Evolutionary conservation across 2,329 filamentous ascomycete species (phyloP), one percentile per base, ranked within the genome.

Genomic region (Scytalidium sp.): DNA sequence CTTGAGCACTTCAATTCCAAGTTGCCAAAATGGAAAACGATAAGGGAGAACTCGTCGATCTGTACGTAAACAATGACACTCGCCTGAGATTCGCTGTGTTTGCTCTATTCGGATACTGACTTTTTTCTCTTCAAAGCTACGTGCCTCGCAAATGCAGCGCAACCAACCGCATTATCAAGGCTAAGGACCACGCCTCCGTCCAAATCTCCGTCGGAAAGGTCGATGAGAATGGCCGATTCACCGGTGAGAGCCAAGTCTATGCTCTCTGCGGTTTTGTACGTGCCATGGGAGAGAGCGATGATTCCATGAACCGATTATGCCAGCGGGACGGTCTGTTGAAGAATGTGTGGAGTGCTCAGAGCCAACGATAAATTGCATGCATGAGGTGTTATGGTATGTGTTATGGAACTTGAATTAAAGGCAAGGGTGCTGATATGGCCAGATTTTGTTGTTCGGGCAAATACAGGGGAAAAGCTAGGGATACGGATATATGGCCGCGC

Each of bases 91-190:
- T 41, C 36, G 15, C 46, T 46, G 45, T 47, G 50, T 51, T 50
- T 41, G 29, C 41, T 43, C 44, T 32, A 32, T 43, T 40, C 25
- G 46, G 42, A 43, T n/a, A 25, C 52, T 54, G 49, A 53, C 41
- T 25, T 44, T 48, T 32, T 44, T 48, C 50, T 55, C 17, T 51
- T 52, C 60, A 58, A 71, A 95, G 90, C 75, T 96, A 96, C 86
- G 89, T 96, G 83, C 91, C 91, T 74, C 90, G 93, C 83, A 97
- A 97, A 83, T 97, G 93, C 89, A 90, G 84, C 76, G 92, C 92
- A 67, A 96, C 93, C 76, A 95, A 96, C 90, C 90, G 94, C 80
- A 97, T 97, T 84, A 97, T 99, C 87, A 97, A 97, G 83, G 91
- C 94, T 82, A 97, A 97, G 83, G 94, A 99, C 80, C 94, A 99